Evolutionary conservation across 2,329 filamentous ascomycete genomes (phyloP), one percentile per base, ranked within the genome.

Genomic region (Zarea fungicola): DNA sequence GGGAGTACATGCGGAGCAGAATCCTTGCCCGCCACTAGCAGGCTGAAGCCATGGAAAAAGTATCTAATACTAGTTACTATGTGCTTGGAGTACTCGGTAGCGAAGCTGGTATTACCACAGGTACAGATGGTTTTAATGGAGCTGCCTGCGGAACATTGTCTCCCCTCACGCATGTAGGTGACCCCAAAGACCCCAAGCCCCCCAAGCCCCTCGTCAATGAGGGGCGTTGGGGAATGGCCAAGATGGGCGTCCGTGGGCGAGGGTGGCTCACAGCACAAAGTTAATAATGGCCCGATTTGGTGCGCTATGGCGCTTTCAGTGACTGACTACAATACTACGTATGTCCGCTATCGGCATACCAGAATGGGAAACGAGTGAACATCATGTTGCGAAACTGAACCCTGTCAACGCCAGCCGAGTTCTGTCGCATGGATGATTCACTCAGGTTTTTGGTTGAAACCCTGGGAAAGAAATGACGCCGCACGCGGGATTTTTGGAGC

Each of bases 1-100:
- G n/a, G 41, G 41, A 25, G 41, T n/a, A n/a, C 41, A 25, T 47
- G 44, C 36, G 44, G 44, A 48, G 44, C 16, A 45, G n/a, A 6
- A 25, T 10, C 7, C 6, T n/a, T 14, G 13, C 18, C 21, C 16
- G 9, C 7, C 11, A 21, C 6, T 34, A 25, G 21, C 34, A 7
- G 11, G 40, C 7, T 11, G 19, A 13, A 18, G 16, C 7, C 26
- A 26, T 19, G 18, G n/a, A n/a, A n/a, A n/a, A n/a, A n/a, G n/a
- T n/a, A n/a, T n/a, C n/a, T n/a, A n/a, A n/a, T n/a, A n/a, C n/a
- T n/a, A n/a, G n/a, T n/a, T n/a, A n/a, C n/a, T n/a, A n/a, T n/a
- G n/a, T n/a, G n/a, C n/a, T n/a, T n/a, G n/a, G n/a, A n/a, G n/a
- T n/a, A n/a, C n/a, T n/a, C n/a, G n/a, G n/a, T n/a, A n/a, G n/a